These are phyloP conservation scores for Eucalyptus virginea DNA, from an alignment of 345 rosid species.

Conservation along the genomic window DNA sequence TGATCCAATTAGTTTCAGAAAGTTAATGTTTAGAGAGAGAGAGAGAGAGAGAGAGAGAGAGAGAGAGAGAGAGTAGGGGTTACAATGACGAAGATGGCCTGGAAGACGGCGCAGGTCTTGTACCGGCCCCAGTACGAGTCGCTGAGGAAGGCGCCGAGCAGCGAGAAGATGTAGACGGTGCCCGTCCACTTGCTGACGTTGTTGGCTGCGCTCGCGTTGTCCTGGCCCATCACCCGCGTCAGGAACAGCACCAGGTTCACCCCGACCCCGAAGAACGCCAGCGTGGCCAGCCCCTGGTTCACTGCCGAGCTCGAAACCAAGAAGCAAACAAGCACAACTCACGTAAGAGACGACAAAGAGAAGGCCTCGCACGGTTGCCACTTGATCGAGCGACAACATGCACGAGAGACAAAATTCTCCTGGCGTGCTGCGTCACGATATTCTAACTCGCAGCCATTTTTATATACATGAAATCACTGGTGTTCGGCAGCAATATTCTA, in stretches of 20 bases:
- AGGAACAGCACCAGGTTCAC: conserved; percentile 85
- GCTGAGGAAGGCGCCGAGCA: conserved; percentile 94
- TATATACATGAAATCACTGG: background rate
- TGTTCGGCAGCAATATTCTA: background rate
- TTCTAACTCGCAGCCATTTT: background rate
- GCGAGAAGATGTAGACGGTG: conserved; percentile 88
- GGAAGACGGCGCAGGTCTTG: conserved; percentile 90
- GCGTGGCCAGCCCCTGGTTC: conserved; percentile 91
- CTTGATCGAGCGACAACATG: background rate
- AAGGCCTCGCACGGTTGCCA: background rate
- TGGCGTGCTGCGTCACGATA: background rate
- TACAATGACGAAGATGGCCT: conserved; percentile 76
- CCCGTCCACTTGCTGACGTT: conserved; percentile 99
- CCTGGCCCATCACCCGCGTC: conserved; percentile 80
- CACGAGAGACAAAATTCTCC: background rate
- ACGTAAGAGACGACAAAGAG: background rate
- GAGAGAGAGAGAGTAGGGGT: background rate
- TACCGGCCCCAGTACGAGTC: conserved; percentile 98
- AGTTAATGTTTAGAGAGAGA: background rate
- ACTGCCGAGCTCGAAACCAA: conserved; percentile 3
- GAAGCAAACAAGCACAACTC: background rate
- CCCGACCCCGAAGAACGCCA: conserved; percentile 93
- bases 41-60: no score
- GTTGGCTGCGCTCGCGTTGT: conserved; percentile 91
- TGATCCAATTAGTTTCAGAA: background rate